Evolutionary conservation across 306 rosid genomes (phyloP).

Genomic region (Comarum palustre): DNA sequence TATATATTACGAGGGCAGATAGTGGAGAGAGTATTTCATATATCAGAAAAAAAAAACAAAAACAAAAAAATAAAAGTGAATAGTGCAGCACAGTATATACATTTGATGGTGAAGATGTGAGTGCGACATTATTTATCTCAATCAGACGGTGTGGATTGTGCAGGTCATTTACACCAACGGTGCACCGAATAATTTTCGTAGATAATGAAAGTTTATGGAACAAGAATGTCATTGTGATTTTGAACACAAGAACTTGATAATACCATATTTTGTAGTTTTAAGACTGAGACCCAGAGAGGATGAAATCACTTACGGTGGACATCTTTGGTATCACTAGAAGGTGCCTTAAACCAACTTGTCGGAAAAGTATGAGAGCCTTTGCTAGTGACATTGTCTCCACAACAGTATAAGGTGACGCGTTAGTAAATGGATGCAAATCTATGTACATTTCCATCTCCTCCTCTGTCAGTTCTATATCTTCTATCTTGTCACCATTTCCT

Average conservation of each 20-base stretch:
- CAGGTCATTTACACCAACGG: no score
- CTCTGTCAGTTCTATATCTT: constrained; percentile 52
- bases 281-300: constrained; percentile 10
- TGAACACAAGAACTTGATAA: not conserved
- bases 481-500: constrained; percentile 44
- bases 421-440: constrained; percentile 84
- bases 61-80: no score
- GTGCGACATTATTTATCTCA: no score
- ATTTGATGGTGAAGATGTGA: no score
- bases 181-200: no score
- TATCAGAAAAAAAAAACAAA: no score
- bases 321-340: constrained; percentile 83
- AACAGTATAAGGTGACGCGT: constrained; percentile 86
- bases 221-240: not conserved
- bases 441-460: constrained; percentile 86
- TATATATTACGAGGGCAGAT: no score
- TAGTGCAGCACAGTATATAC: no score
- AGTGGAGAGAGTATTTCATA: no score
- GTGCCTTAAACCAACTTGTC: constrained; percentile 85
- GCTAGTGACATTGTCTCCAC: constrained; percentile 88
- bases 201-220: no score
- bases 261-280: not conserved
- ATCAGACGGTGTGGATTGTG: no score
- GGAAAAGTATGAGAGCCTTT: constrained; percentile 77
- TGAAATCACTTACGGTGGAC: constrained; percentile 57